phyloP scores from a whole-genome alignment of 1,284 basidiomycete species.

The Ustilago curta region DNA sequence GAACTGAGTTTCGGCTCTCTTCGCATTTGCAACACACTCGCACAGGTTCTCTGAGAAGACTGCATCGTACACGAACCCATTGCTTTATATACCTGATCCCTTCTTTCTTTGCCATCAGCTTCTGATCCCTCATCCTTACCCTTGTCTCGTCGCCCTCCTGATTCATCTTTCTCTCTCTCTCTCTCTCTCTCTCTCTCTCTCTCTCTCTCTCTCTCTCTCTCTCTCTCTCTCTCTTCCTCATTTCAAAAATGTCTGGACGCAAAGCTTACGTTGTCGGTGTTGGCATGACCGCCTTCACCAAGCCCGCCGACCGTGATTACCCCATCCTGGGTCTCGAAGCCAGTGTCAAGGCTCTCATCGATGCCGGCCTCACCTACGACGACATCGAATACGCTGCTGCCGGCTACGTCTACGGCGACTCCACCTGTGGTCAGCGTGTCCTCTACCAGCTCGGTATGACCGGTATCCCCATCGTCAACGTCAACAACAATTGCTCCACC shows the following conservation, averaged over 20 bases:
- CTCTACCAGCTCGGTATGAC: conserved; percentile 89
- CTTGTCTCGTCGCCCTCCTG: not conserved
- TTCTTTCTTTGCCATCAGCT: not conserved
- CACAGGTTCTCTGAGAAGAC: not conserved
- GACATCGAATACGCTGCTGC: conserved; percentile 79
- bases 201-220: not conserved
- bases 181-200: not conserved
- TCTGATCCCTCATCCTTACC: not conserved
- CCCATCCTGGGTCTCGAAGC: conserved; percentile 76
- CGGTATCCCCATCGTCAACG: conserved; percentile 85
- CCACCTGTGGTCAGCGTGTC: conserved; percentile 81
- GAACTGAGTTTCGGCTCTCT: not conserved
- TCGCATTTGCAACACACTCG: not conserved
- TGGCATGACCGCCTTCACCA: conserved; percentile 84
- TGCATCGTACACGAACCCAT: not conserved
- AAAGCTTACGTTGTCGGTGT: conserved; percentile 75
- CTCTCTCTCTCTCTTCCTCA: too few relatives aligned
- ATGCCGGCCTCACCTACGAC: conserved; percentile 88
- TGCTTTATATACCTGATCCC: conserved; percentile 15
- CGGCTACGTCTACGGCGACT: conserved; percentile 74
- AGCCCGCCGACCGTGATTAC: conserved; percentile 76
- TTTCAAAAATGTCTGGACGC: conserved; percentile 41
- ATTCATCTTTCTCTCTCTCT: not conserved
- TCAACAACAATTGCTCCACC: conserved; percentile 76
- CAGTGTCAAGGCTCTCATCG: conserved; percentile 83